A percentile compares a stretch with the other conserved stretches of the same genome.
phyloP scores from a whole-genome alignment of 73 alveolate species.

The Paramecium tetraurelia region DNA sequence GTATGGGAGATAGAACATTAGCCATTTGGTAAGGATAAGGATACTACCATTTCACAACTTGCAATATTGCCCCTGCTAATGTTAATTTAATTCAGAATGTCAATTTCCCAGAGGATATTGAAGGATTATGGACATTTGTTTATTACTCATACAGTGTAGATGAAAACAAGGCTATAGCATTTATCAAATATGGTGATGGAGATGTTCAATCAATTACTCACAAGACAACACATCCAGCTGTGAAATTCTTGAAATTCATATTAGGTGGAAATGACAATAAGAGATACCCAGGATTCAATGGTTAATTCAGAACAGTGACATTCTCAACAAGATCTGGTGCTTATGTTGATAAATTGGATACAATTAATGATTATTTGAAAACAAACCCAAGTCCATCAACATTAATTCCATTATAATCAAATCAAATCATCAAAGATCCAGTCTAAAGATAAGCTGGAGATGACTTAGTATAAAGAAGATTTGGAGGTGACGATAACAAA shows the following conservation, averaged over 20 bases:
- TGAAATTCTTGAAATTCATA: background rate
- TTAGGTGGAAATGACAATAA: conserved; percentile 31
- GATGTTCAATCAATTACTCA: background rate
- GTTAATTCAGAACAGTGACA: background rate
- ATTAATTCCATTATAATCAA: background rate
- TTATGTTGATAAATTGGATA: background rate
- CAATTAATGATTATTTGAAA: background rate
- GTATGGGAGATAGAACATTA: conserved; percentile 22
- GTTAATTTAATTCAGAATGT: background rate
- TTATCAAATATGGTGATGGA: conserved; percentile 15
- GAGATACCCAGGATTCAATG: conserved; percentile 53
- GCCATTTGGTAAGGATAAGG: conserved; percentile 56
- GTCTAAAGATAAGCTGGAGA: background rate
- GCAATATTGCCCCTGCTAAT: background rate
- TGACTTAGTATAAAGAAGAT: background rate
- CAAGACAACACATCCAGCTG: background rate
- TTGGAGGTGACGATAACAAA: background rate
- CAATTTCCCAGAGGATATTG: conserved; percentile 51
- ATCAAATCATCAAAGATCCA: background rate
- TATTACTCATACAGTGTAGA: conserved; percentile 44
- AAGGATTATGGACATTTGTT: conserved; percentile 54
- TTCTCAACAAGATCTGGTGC: conserved; percentile 25
- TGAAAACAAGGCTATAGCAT: conserved; percentile 25
- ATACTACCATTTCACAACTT: conserved; percentile 48
- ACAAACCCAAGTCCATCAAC: conserved; percentile 23